phyloP scores from a whole-genome alignment of 148 eudicot species.

The Rhododendron vialii region DNA sequence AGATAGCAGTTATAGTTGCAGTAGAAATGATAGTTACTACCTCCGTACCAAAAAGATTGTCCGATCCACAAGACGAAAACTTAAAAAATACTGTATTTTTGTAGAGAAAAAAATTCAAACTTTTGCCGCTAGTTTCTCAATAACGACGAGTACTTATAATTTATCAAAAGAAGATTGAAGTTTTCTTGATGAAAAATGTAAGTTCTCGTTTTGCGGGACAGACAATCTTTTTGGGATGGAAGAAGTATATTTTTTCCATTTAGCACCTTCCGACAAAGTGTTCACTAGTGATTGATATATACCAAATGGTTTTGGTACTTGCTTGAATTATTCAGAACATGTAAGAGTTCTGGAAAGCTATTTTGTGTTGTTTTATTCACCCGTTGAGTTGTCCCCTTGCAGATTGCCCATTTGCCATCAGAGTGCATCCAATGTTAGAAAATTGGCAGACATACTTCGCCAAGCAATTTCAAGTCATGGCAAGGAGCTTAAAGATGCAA shows the following conservation, averaged over 20 bases:
- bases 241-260: not conserved
- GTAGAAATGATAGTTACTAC: not conserved
- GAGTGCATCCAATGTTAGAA: conserved; percentile 30
- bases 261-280: not conserved
- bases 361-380: not conserved
- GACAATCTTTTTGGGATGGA: no score
- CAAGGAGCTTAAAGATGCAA: conserved; percentile 66
- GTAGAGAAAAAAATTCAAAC: no score
- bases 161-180: no score
- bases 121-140: no score
- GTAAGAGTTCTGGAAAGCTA: not conserved
- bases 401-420: conserved; percentile 68
- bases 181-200: no score
- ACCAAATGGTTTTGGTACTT: not conserved
- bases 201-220: no score
- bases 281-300: not conserved
- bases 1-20: not conserved
- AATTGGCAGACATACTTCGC: conserved; percentile 50
- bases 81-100: no score
- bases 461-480: conserved; percentile 58
- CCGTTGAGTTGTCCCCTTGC: conserved; percentile 19
- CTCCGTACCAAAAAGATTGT: not conserved
- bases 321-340: not conserved
- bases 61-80: not conserved
- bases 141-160: no score